Evolutionary conservation across 768 basidiomycete genomes (phyloP).

Genomic region (Chalciporus pseudorubinellus): DNA sequence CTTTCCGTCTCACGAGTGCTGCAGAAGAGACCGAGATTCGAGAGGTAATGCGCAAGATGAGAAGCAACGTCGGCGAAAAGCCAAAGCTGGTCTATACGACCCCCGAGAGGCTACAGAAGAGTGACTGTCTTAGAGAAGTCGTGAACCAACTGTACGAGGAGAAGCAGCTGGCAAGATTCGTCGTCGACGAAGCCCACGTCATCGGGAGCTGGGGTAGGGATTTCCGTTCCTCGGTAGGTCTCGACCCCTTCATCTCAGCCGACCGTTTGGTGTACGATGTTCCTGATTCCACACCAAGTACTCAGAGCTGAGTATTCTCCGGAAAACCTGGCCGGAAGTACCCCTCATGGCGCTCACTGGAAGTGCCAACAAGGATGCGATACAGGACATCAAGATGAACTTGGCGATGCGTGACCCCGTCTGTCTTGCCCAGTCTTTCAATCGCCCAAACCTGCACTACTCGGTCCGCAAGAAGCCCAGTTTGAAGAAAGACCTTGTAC

Average conservation of each 20-base stretch:
- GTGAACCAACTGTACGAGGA: slow-evolving; percentile 56
- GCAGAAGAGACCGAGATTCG: slow-evolving; percentile 40
- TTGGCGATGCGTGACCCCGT: slow-evolving; percentile 61
- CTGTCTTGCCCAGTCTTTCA: slow-evolving; percentile 78
- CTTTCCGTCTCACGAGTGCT: slow-evolving; percentile 65
- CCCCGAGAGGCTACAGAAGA: slow-evolving; percentile 82
- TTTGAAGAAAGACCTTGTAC: slow-evolving; percentile 41
- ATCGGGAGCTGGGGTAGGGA: slow-evolving; percentile 94
- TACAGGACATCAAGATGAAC: slow-evolving; percentile 73
- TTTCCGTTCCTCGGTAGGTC: slow-evolving; percentile 76
- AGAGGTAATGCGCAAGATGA: slow-evolving; percentile 43
- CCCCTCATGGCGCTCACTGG: slow-evolving; percentile 98
- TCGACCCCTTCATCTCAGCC: not conserved
- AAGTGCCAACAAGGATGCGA: slow-evolving; percentile 79
- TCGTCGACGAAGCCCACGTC: slow-evolving; percentile 96
- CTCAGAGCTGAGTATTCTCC: slow-evolving; percentile 60
- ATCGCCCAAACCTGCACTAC: slow-evolving; percentile 89
- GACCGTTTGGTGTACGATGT: not conserved
- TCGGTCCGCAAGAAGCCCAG: slow-evolving; percentile 50
- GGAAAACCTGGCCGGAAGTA: slow-evolving; percentile 69
- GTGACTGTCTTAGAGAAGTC: slow-evolving; percentile 50
- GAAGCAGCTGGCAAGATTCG: slow-evolving; percentile 76
- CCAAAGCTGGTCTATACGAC: slow-evolving; percentile 84
- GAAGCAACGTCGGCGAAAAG: slow-evolving; percentile 36
- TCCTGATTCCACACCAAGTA: slow-evolving; percentile 48